phyloP scores from a whole-genome alignment of 2,329 filamentous ascomycete species.

The Talaromyces sp. region DNA sequence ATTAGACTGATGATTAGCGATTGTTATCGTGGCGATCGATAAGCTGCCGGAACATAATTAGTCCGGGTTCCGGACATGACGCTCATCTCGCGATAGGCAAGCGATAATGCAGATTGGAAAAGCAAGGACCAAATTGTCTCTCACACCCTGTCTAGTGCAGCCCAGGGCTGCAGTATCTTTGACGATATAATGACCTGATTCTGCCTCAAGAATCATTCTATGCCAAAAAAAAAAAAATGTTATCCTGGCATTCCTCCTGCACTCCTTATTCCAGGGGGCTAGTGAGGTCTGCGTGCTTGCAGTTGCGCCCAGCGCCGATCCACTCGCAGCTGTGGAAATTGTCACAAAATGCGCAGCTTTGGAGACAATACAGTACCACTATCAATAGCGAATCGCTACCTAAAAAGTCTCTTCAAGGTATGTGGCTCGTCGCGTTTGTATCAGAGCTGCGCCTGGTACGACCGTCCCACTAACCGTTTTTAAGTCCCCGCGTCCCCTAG shows the following conservation, averaged over 20 bases:
- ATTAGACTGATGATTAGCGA: neutral
- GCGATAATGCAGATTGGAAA: slow-evolving; percentile 20
- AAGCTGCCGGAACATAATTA: slow-evolving; percentile 10
- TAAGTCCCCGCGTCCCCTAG: slow-evolving; percentile 59
- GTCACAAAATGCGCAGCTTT: slow-evolving; percentile 12
- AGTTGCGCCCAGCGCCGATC: slow-evolving; percentile 25
- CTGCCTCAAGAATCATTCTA: neutral
- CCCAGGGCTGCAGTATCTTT: slow-evolving; percentile 19
- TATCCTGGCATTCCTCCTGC: slow-evolving; percentile 32
- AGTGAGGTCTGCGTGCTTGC: slow-evolving; percentile 26
- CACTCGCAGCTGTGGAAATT: slow-evolving; percentile 17
- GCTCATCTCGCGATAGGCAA: slow-evolving; percentile 26
- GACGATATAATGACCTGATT: slow-evolving; percentile 27
- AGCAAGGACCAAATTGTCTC: neutral
- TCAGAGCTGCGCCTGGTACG: neutral
- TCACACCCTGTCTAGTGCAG: slow-evolving; percentile 8
- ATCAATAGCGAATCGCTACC: slow-evolving; percentile 3
- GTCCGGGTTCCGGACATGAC: slow-evolving; percentile 23
- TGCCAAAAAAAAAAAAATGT: slow-evolving; percentile 16
- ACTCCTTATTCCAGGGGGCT: slow-evolving; percentile 36
- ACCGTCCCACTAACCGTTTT: neutral
- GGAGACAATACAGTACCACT: slow-evolving; percentile 16
- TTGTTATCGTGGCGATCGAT: slow-evolving; percentile 7
- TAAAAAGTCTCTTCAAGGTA: slow-evolving; percentile 34
- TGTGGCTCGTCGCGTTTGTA: neutral